A percentile compares a stretch with the other conserved stretches of the same genome.
phyloP scores from a whole-genome alignment of 345 rosid genomes.

The Chamaenerion angustifolium region DNA sequence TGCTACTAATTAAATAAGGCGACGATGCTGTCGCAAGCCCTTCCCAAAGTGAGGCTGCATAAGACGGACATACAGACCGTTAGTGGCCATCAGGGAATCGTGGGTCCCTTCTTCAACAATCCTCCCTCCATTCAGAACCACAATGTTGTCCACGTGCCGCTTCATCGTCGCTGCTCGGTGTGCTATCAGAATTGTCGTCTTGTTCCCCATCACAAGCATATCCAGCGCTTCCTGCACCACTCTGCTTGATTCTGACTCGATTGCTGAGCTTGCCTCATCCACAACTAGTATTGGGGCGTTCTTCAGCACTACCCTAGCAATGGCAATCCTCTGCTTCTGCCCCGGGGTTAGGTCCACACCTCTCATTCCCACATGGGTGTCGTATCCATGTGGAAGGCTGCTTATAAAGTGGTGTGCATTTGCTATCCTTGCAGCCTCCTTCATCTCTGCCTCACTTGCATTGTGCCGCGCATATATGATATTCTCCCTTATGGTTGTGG shows the following conservation, averaged over 20 bases:
- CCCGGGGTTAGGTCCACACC: slow-evolving; percentile 97
- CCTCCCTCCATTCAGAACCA: slow-evolving; percentile 93
- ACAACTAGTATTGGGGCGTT: slow-evolving; percentile 90
- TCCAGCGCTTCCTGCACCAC: slow-evolving; percentile 97
- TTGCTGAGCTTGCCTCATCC: slow-evolving; percentile 94
- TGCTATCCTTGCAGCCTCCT: slow-evolving; percentile 99
- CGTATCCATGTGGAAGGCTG: slow-evolving; percentile 94
- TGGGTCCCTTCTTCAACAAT: slow-evolving; percentile 94
- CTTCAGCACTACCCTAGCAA: slow-evolving; percentile 89
- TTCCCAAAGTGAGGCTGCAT: slow-evolving; percentile 97
- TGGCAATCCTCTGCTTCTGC: slow-evolving; percentile 95
- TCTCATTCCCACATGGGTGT: slow-evolving; percentile 97
- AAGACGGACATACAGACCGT: slow-evolving; percentile 83
- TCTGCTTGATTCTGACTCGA: slow-evolving; percentile 95
- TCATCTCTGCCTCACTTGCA: slow-evolving; percentile 94
- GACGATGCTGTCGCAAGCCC: slow-evolving; percentile 83
- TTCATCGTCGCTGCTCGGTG: slow-evolving; percentile 94
- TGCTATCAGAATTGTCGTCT: slow-evolving; percentile 34
- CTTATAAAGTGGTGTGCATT: slow-evolving; percentile 99
- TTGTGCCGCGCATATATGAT: slow-evolving; percentile 96
- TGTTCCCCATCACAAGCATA: slow-evolving; percentile 91
- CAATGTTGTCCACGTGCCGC: slow-evolving; percentile 84
- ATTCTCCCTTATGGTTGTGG: slow-evolving; percentile 90
- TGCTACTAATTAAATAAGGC: no score
- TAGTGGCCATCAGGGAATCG: slow-evolving; percentile 66